A percentile compares a stretch with the other conserved stretches of the same genome.
Conservation (phyloP, 2,329 filamentous ascomycete species). For the Aspergillus sp. region DNA sequence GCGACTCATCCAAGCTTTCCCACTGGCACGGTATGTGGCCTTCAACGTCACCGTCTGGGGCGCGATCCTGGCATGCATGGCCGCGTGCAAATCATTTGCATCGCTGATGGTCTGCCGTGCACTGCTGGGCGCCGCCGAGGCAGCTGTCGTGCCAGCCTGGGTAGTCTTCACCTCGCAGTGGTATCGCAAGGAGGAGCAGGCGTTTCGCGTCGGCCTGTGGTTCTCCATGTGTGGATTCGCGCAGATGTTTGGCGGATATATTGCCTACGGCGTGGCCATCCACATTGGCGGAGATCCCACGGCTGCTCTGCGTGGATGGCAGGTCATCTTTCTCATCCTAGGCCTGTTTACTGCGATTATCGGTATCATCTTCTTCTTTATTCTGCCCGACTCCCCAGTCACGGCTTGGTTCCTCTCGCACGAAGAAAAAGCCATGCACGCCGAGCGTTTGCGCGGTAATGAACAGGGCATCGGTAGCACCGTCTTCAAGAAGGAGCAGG, state of each 20-base stretch:
- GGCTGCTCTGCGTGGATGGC: slow-evolving; percentile 34
- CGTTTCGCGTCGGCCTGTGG: slow-evolving; percentile 28
- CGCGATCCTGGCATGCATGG: slow-evolving; percentile 15
- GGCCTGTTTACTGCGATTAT: slow-evolving; percentile 34
- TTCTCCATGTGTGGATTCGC: slow-evolving; percentile 34
- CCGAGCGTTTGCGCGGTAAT: slow-evolving; percentile 38
- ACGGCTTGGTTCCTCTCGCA: slow-evolving; percentile 32
- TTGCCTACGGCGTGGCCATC: slow-evolving; percentile 34
- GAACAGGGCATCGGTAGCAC: slow-evolving; percentile 36
- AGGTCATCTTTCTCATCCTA: slow-evolving; percentile 39
- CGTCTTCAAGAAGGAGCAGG: slow-evolving; percentile 35
- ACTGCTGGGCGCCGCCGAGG: slow-evolving; percentile 54
- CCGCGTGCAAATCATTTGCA: slow-evolving; percentile 47
- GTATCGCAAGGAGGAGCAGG: slow-evolving; percentile 33
- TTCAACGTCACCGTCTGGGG: slow-evolving; percentile 41
- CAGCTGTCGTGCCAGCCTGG: slow-evolving; percentile 32
- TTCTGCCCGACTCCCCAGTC: slow-evolving; percentile 37
- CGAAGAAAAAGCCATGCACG: slow-evolving; percentile 30
- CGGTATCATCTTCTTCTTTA: slow-evolving; percentile 40
- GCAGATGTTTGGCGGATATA: slow-evolving; percentile 40
- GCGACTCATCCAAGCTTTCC: slow-evolving; percentile 40
- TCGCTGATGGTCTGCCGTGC: slow-evolving; percentile 51
- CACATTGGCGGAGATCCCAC: slow-evolving; percentile 28
- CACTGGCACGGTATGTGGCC: slow-evolving; percentile 39
- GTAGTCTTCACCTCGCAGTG: slow-evolving; percentile 36